Evolutionary conservation across 768 basidiomycete genomes (phyloP), one percentile per base, ranked within the genome.

Genomic region (Saitozyma sp.): DNA sequence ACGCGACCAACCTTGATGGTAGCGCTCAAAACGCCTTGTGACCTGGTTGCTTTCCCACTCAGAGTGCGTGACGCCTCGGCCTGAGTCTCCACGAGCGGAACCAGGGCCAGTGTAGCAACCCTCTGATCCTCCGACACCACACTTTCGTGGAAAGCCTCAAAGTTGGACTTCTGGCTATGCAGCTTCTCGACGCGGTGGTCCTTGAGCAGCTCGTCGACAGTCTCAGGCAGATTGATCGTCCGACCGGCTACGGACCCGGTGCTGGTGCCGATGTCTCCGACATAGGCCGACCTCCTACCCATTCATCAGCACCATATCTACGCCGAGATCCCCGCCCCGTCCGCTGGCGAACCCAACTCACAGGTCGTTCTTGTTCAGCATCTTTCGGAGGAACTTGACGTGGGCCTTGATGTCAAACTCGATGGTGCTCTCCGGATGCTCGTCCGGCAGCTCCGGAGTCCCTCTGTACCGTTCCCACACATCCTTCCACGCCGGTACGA

Each of bases 311-410:
- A 17, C 45, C 11, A 46, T 3, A 46, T 11, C 45, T 1, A 46
- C 11, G 11, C 45, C 45, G 2, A 17, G 45, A 46, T 17, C n/a
- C 45, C 13, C 13, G 45, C 6, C 45, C 45, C 2, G 2, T 2
- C 29, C 29, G 2, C 29, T 29, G 29, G 29, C 29, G 29, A 29
- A 29, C 42, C 37, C 69, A 42, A 84, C 91, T 80, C 71, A 94
- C 93, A 96, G 69, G 1, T 88, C 86, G 75, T 87, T 88, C 80
- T 96, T 96, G 75, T 94, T 90, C 39, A 96, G 82, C 69, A 91
- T 85, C 9, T 83, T 83, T 48, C 94, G 85, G 56, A 97, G 82
- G 71, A 92, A 92, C 65, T 87, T 85, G 39, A 96, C 75, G 70
- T 94, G 92, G n/a, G 83, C 83, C 38, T 87, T 81, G n/a, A 96